Evolutionary conservation across 306 rosid species (phyloP).

Genomic region (Vicia villosa): DNA sequence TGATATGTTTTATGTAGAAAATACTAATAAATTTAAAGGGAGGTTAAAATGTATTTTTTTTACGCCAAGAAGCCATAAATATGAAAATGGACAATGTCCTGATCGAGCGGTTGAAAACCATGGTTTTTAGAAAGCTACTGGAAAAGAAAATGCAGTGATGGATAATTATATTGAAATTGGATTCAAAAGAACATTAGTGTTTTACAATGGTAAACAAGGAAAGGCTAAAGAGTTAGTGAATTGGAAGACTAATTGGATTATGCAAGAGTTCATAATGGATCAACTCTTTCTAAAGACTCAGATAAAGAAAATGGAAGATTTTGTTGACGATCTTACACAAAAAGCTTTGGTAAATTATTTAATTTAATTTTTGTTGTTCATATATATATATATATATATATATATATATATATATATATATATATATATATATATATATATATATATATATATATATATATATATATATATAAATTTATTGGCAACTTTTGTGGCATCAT

Average conservation of each 20-base stretch:
- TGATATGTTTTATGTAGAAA: neutral
- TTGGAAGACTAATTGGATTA: neutral
- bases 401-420: too few relatives aligned
- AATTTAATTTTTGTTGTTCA: too few relatives aligned
- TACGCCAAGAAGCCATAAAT: neutral
- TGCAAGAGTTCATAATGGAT: neutral
- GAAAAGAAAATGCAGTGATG: too few relatives aligned
- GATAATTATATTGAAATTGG: neutral
- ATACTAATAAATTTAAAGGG: neutral
- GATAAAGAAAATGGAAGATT: too few relatives aligned
- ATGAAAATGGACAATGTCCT: neutral
- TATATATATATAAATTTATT: too few relatives aligned
- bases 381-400: too few relatives aligned
- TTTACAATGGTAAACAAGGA: neutral
- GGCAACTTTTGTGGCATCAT: too few relatives aligned
- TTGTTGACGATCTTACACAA: too few relatives aligned
- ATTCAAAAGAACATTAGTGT: neutral
- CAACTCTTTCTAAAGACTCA: too few relatives aligned
- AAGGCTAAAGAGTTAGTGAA: neutral
- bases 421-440: too few relatives aligned
- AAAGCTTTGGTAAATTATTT: too few relatives aligned
- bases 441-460: too few relatives aligned
- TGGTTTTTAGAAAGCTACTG: constrained; percentile 2
- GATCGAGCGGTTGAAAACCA: neutral
- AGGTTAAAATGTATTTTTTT: neutral